These are phyloP conservation scores for Tylopilus rubrobrunneus DNA, from an alignment of 768 basidiomycete species.

Conservation along the genomic window DNA sequence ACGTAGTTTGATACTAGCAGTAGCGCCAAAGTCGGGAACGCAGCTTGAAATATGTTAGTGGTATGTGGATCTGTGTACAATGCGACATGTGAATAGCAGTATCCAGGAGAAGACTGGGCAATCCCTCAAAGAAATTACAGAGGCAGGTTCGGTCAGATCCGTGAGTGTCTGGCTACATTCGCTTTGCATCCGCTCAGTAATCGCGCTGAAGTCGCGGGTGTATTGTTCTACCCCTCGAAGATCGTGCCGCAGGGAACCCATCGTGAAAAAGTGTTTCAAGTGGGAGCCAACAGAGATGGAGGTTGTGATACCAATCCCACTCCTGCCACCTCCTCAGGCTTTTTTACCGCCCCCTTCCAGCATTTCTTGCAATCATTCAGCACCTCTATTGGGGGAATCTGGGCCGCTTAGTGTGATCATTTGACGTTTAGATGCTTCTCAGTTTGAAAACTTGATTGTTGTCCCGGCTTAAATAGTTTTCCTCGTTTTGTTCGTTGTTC, in stretches of 20 bases:
- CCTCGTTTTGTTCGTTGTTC: too few relatives aligned
- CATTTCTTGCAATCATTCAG: not conserved
- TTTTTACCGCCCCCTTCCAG: not conserved
- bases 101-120: slow-evolving; percentile 10
- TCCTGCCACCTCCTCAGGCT: not conserved
- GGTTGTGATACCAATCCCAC: not conserved
- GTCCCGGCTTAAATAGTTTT: not conserved
- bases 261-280: not conserved
- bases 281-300: not conserved
- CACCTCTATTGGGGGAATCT: not conserved
- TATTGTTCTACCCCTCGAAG: not conserved
- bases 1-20: too few relatives aligned
- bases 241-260: not conserved
- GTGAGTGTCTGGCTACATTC: slow-evolving; percentile 1
- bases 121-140: not conserved
- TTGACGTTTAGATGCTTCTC: too few relatives aligned
- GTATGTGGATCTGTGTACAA: too few relatives aligned
- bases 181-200: not conserved
- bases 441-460: not conserved
- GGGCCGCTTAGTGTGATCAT: not conserved
- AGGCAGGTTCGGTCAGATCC: not conserved
- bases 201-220: not conserved
- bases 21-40: too few relatives aligned
- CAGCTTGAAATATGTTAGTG: too few relatives aligned
- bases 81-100: too few relatives aligned